Evolutionary conservation across 2,329 filamentous ascomycete species (phyloP).

Genomic region (Moelleriella libera): DNA sequence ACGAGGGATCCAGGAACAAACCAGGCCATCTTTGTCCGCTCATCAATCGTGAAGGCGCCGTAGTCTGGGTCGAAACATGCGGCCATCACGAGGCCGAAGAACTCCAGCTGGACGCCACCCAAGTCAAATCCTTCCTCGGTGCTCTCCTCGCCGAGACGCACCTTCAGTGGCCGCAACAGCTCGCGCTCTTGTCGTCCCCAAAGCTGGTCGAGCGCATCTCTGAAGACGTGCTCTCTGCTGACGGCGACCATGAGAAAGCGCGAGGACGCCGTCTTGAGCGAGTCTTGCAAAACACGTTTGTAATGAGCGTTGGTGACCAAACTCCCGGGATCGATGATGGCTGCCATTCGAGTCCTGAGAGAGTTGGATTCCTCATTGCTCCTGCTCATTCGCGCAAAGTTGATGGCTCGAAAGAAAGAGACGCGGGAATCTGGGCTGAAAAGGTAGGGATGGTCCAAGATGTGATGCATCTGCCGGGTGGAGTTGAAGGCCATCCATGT

Average conservation of each 20-base stretch:
- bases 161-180: conserved; percentile 72
- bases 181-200: conserved; percentile 78
- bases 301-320: conserved; percentile 43
- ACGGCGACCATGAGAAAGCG: conserved; percentile 61
- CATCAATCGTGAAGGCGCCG: conserved; percentile 69
- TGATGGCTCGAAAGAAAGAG: conserved; percentile 76
- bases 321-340: conserved; percentile 37
- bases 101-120: conserved; percentile 92
- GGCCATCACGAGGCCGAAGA: conserved; percentile 72
- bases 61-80: conserved; percentile 68
- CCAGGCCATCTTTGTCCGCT: conserved; percentile 68
- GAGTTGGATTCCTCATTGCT: conserved; percentile 58
- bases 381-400: conserved; percentile 74
- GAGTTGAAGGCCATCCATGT: conserved; percentile 51
- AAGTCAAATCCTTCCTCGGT: conserved; percentile 88
- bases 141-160: conserved; percentile 67
- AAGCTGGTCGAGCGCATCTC: conserved; percentile 72
- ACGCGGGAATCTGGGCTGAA: conserved; percentile 62
- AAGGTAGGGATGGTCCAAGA: conserved; percentile 69
- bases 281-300: conserved; percentile 45
- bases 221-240: conserved; percentile 50
- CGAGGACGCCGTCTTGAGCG: conserved; percentile 51
- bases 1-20: conserved; percentile 74
- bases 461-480: conserved; percentile 52
- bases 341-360: conserved; percentile 39